Evolutionary conservation across 331 rosid genomes (phyloP).

Genomic region (Malus hybrid): DNA sequence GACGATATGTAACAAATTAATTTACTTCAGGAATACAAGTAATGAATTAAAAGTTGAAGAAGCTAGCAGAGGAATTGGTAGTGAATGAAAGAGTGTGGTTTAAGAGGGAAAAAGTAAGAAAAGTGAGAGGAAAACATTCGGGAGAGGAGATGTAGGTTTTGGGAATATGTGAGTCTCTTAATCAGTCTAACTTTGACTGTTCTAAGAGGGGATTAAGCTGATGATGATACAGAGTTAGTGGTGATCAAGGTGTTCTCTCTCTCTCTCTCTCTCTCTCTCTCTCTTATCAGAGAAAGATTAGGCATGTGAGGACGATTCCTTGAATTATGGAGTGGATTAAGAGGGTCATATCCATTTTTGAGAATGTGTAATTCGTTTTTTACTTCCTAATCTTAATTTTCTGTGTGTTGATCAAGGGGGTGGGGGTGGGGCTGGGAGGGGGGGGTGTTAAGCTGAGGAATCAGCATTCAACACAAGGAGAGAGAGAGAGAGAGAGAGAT

Average conservation of each 20-base stretch:
- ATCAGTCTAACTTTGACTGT: not conserved
- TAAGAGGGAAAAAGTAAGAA: not conserved
- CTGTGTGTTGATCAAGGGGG: conserved; percentile 28
- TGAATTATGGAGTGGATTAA: conserved; percentile 56
- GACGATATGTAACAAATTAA: conserved; percentile 2
- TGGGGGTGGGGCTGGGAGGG: too few species aligned
- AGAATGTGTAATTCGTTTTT: conserved; percentile 25
- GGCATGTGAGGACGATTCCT: conserved; percentile 23
- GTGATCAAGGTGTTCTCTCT: not conserved
- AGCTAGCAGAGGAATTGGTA: not conserved
- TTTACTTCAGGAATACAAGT: not conserved
- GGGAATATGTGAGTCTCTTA: not conserved
- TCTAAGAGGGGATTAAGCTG: not conserved
- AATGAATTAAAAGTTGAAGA: not conserved
- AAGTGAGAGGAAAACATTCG: not conserved
- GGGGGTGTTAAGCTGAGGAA: conserved; percentile 42
- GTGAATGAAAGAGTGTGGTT: not conserved
- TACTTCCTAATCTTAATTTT: conserved; percentile 15
- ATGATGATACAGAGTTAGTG: not conserved
- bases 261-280: not conserved
- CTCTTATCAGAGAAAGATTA: conserved; percentile 10
- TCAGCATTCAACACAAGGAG: conserved; percentile 57
- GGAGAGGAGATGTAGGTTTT: not conserved
- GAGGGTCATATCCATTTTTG: conserved; percentile 56
- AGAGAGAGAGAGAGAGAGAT: conserved; percentile 33